Percentiles rank a stretch among this genome's conserved stretches.
Conservation (phyloP, 805 yeast species). For the Nakazawaea anatomiae region DNA sequence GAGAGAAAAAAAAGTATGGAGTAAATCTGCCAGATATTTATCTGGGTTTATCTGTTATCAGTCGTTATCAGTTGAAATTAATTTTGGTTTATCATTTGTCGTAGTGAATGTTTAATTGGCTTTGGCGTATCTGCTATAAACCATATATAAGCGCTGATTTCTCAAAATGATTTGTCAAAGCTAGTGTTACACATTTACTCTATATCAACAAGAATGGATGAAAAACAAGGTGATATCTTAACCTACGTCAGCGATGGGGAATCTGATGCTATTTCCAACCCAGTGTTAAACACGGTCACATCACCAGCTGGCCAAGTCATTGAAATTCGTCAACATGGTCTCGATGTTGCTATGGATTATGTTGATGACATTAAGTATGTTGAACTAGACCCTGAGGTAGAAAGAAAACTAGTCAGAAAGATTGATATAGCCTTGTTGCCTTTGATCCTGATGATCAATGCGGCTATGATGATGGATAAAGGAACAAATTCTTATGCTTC, state of each 20-base stretch:
- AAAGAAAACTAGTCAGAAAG: constrained; percentile 28
- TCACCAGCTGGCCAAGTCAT: constrained; percentile 15
- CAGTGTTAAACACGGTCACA: constrained; percentile 15
- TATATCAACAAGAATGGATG: not conserved
- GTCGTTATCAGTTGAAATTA: too few species aligned
- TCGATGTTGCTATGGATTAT: constrained; percentile 32
- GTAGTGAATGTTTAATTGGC: too few species aligned
- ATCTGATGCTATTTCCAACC: not conserved
- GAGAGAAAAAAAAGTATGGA: too few species aligned
- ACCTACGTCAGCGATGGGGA: not conserved
- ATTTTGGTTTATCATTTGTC: too few species aligned
- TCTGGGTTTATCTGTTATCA: too few species aligned
- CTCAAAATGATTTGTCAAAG: too few species aligned
- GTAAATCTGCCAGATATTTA: too few species aligned
- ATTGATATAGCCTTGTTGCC: constrained; percentile 33
- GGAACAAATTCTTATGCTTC: constrained; percentile 31
- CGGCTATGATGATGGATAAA: constrained; percentile 36
- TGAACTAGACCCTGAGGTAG: constrained; percentile 20
- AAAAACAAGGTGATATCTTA: not conserved
- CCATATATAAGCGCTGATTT: too few species aligned
- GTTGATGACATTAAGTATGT: constrained; percentile 19
- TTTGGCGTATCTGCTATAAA: too few species aligned
- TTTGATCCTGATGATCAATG: constrained; percentile 26
- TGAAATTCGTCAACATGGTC: constrained; percentile 24
- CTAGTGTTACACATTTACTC: too few species aligned